Evolutionary conservation across 2,329 filamentous ascomycete species (phyloP), one percentile per base, ranked within the genome.

Genomic region (Penicillium oxalicum): DNA sequence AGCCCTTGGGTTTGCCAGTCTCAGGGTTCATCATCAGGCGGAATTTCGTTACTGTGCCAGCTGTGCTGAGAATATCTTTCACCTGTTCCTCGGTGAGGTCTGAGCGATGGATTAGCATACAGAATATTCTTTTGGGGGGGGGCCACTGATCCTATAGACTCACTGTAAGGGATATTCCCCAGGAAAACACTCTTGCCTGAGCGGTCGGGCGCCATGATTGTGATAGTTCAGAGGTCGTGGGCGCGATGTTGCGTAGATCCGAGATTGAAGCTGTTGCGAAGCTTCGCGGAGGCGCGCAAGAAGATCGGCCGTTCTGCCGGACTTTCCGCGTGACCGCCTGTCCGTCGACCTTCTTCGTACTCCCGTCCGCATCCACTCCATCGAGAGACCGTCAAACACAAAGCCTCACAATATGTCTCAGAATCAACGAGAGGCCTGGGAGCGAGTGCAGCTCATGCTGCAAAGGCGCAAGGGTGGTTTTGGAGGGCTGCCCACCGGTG

Each of bases 31-130:
- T 94, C 56, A 97, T 91, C 42, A 97, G 79, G 45, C 91, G 83
- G 68, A 97, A 97, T 67, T 87, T 91, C 50, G 94, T 78, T 1
- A 97, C 91, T 57, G 91, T 88, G 50, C 93, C 93, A 45, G 88
- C 90, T 56, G 87, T 86, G 66, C 84, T 88, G 69, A 97, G 94
- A 52, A 95, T 95, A 60, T 96, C 88, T 65, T 86, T 86, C 61
- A 98, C 95, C 68, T 95, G 88, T 68, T 97, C 91, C 73, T 98
- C 93, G 28, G 90, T 95, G 56, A 96, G 83, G 55, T 91, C 91
- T 95, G 62, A n/a, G 44, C 36, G 25, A 37, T 24, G 18, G 40
- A 29, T 65, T 54, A 66, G 62, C 32, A 44, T 38, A 11, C 7
- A 11, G 13, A 18, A 25, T 9, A 13, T 25, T 36, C n/a, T 26